Base-by-base conservation (phyloP, 169 alveolate species). In the Cyclospora cayetanensis region DNA sequence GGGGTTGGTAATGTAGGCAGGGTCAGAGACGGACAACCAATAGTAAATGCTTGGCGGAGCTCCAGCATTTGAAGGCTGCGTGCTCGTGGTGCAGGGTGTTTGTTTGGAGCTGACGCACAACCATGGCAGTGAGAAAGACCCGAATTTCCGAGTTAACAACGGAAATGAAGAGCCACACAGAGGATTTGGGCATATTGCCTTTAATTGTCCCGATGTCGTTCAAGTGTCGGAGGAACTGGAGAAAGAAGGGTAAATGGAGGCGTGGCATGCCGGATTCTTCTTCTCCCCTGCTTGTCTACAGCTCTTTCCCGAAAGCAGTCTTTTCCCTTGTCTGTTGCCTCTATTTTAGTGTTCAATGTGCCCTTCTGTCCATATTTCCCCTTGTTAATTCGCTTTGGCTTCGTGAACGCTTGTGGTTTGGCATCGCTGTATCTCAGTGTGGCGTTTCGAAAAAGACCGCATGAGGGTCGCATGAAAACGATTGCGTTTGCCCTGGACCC, bases 101-200 rank as follows among this genome's bases (percentile, higher is more conserved):
- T 88, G 93, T 53, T 66, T 95, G 79, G 96, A 95, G 89, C 92
- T 95, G 76, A 94, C 96, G 27, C 95, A 95, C 92, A 95, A 94
- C 90, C 95, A 93, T 65, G 95, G 95, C 39, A 86, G 94, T 34
- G 94, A 94, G 63, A 93, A 92, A 43, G 92, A 90, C 70, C 91
- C 50, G 34, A 65, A 88, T 27, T 86, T 88, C 68, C 92, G 79
- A 82, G 90, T 94, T 66, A 93, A 95, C 89, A 93, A 93, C 52
- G 97, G 97, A 27, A 95, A 95, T 60, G 93, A 68, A 63, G 96
- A 95, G 76, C 94, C 95, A 77, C 86, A 93, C 63, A 93, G 95
- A 46, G 97, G 97, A 27, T 95, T 95, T 87, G 97, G 97, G 27
- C 96, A 95, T 63, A 93, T 95, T 41, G 96, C 97, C 55, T 95